Percentiles rank a stretch among this genome's conserved stretches.
Evolutionary conservation across 2,329 filamentous ascomycete species (phyloP).

Genomic region (Teratosphaeria epicoccoides): DNA sequence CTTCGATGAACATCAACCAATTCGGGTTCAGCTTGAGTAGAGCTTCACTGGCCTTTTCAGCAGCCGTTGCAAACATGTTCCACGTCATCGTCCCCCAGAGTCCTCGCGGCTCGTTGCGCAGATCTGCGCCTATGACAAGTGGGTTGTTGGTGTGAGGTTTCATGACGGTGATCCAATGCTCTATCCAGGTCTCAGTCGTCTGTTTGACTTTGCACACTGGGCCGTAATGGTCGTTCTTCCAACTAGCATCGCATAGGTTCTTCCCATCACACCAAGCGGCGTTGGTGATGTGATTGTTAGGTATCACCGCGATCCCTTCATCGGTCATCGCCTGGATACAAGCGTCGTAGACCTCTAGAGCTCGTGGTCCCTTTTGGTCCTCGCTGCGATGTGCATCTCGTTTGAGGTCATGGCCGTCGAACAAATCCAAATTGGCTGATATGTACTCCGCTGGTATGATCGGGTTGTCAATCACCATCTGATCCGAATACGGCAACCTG

Average conservation of each 20-base stretch:
- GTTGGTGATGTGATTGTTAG: constrained; percentile 62
- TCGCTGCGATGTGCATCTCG: constrained; percentile 3
- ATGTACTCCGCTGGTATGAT: constrained; percentile 42
- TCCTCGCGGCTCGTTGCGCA: constrained; percentile 59
- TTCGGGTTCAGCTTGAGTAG: constrained; percentile 49
- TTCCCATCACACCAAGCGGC: constrained; percentile 60
- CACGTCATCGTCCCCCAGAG: constrained; percentile 60
- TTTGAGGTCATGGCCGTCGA: constrained; percentile 19
- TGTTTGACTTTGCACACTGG: constrained; percentile 51
- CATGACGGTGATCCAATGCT: constrained; percentile 58
- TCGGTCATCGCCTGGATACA: constrained; percentile 50
- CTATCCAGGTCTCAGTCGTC: constrained; percentile 55
- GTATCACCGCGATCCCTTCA: constrained; percentile 52
- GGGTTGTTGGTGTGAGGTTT: constrained; percentile 46
- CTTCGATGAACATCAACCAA: constrained; percentile 60
- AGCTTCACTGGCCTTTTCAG: constrained; percentile 52
- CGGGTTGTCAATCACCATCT: constrained; percentile 54
- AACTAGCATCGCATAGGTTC: constrained; percentile 56
- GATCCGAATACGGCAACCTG: constrained; percentile 57
- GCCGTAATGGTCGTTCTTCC: constrained; percentile 55
- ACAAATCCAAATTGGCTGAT: constrained; percentile 50
- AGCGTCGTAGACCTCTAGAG: constrained; percentile 52
- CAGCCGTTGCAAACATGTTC: constrained; percentile 52
- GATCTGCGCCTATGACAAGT: constrained; percentile 54
- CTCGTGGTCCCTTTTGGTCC: constrained; percentile 33